Base-by-base conservation (phyloP, 805 yeast genomes). In the Metschnikowia henanensis region DNA sequence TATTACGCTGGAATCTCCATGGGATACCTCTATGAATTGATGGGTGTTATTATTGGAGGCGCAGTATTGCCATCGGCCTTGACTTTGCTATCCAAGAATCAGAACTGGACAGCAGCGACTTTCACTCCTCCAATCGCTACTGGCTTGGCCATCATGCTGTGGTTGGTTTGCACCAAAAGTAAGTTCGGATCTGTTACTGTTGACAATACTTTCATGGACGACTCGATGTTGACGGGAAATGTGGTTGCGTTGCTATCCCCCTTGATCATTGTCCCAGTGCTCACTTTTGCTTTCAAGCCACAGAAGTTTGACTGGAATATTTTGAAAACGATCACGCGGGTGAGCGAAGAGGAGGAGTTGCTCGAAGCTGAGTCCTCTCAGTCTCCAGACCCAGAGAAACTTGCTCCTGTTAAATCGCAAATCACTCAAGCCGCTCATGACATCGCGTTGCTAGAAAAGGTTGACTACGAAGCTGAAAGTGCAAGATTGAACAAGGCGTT, bases 221-320 rank as follows among this genome's bases (percentile, higher is more conserved):
- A 87, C 59, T 85, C 97, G 31, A 91, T 91, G 97, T 73, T 89
- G 50, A 82, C 84, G 3, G 97, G 96, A 47, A 90, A 90, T 63
- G 81, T 88, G 36, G 90, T 88, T 40, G 92, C 96, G 0, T 67
- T 90, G 48, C 70, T 81, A 41, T 77, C 91, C 2, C 96, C 96
- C 8, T 58, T 78, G 15, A 63, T 89, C 15, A 73, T 82, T 43
- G 69, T 82, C 37, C 90, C 95, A 21, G 58, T 83, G 8, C 68
- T 89, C 42, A 84, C 94, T 0, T 69, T 73, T 30, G 67, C 65
- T 3, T 83, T 83, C 62, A 81, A 81, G 43, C 81, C 84, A 4
- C 91, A 84, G 56, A 74, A 85, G 56, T 90, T 83, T 54, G 87
- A 89, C 64, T 89, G 87, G 80, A 75, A 76, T 19, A 59, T 73